Conservation (phyloP, 768 basidiomycete species). For the Lactifluus pinguis region DNA sequence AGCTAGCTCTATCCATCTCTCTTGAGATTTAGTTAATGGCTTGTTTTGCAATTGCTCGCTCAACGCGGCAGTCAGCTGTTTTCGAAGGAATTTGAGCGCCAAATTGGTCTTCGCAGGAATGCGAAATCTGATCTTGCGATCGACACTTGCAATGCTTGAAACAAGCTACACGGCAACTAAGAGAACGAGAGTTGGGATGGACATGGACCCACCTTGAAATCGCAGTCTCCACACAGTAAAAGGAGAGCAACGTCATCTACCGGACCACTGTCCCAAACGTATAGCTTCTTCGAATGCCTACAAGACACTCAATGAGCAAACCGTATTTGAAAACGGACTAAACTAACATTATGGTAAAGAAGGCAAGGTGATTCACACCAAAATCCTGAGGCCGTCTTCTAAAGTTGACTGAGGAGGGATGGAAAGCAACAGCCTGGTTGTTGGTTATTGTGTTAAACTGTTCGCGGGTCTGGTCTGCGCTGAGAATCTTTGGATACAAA, state of each 20-base stretch:
- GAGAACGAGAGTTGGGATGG: not conserved
- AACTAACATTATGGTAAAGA: slow-evolving; percentile 81
- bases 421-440: slow-evolving; percentile 69
- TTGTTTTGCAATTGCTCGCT: slow-evolving; percentile 61
- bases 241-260: slow-evolving; percentile 76
- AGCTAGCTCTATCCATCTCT: slow-evolving; percentile 66
- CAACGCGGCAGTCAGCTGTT: slow-evolving; percentile 48
- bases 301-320: not conserved
- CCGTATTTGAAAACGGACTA: not conserved
- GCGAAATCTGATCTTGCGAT: slow-evolving; percentile 76
- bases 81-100: slow-evolving; percentile 73
- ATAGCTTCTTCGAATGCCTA: slow-evolving; percentile 91
- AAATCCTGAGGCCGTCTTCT: slow-evolving; percentile 57
- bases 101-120: slow-evolving; percentile 61
- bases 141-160: slow-evolving; percentile 64
- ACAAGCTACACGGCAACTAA: slow-evolving; percentile 41
- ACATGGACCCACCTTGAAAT: slow-evolving; percentile 59
- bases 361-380: slow-evolving; percentile 63
- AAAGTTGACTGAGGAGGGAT: slow-evolving; percentile 92
- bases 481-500: slow-evolving; percentile 84
- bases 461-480: slow-evolving; percentile 48
- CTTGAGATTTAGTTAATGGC: slow-evolving; percentile 47
- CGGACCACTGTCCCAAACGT: slow-evolving; percentile 89
- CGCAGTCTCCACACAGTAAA: slow-evolving; percentile 82
- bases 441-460: slow-evolving; percentile 76